Conservation (phyloP, 2,329 filamentous ascomycete genomes). For the Aspergillus caelatus region DNA sequence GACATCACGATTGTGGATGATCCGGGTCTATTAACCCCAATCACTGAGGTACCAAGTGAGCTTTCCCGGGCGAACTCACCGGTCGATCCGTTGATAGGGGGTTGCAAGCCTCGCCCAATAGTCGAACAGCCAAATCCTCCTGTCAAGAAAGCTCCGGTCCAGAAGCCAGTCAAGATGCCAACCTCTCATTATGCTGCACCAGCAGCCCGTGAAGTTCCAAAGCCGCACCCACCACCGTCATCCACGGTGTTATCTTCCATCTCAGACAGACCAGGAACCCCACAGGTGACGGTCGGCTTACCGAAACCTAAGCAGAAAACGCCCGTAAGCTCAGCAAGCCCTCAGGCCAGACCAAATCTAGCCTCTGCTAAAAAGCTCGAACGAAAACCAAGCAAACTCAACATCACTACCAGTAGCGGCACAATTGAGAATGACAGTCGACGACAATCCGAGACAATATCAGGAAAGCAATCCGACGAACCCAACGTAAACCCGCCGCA, state of each 20-base stretch:
- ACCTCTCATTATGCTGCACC: neutral
- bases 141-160: neutral
- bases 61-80: neutral
- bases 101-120: neutral
- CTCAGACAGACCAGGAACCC: neutral
- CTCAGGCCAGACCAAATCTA: neutral
- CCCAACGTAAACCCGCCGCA: neutral
- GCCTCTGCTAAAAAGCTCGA: neutral
- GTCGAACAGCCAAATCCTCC: neutral
- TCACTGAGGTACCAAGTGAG: neutral
- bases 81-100: neutral
- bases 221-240: neutral
- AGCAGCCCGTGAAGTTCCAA: neutral
- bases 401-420: neutral
- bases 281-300: neutral
- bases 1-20: neutral
- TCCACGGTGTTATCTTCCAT: neutral
- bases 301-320: neutral
- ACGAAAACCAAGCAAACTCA: neutral
- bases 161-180: neutral
- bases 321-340: neutral
- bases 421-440: neutral
- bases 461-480: neutral
- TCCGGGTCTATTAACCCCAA: neutral
- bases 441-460: neutral